Percentiles rank a stretch among this genome's conserved stretches.
These are phyloP conservation scores for Lizanozyma gosingica DNA, from an alignment of 1,139 yeast genomes.

Conservation along the genomic window DNA sequence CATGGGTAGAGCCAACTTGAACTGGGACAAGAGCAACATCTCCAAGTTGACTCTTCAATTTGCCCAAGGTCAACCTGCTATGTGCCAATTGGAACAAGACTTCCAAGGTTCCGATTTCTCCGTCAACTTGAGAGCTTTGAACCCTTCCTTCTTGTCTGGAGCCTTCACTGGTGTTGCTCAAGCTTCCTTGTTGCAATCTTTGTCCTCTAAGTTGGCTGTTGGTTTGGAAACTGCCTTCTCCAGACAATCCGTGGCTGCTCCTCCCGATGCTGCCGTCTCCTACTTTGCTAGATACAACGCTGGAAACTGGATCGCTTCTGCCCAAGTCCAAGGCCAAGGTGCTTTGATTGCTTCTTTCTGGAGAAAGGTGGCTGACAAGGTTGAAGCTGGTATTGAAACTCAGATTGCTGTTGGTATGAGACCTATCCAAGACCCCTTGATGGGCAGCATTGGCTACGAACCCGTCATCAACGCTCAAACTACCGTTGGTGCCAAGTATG, in stretches of 20 bases:
- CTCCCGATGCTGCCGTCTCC: conserved; percentile 89
- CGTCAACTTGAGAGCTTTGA: conserved; percentile 79
- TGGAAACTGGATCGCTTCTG: conserved; percentile 87
- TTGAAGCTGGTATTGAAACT: conserved; percentile 96
- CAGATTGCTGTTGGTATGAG: conserved; percentile 71
- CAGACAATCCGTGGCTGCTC: conserved; percentile 60
- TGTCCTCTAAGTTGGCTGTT: conserved; percentile 73
- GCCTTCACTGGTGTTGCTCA: conserved; percentile 83
- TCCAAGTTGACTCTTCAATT: conserved; percentile 86
- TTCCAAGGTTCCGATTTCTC: conserved; percentile 85
- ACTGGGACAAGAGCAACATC: conserved; percentile 75
- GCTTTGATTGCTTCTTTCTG: conserved; percentile 83
- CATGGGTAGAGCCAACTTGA: conserved; percentile 85
- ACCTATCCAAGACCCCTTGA: conserved; percentile 73
- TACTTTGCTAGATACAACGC: conserved; percentile 87
- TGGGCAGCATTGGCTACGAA: conserved; percentile 71
- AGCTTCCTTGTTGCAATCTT: conserved; percentile 82
- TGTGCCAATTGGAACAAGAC: conserved; percentile 96
- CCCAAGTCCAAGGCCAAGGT: conserved; percentile 92
- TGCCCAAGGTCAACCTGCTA: conserved; percentile 83
- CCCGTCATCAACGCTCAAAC: conserved; percentile 88
- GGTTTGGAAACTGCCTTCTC: conserved; percentile 94
- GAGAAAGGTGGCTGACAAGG: conserved; percentile 86
- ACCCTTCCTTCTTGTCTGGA: conserved; percentile 72
- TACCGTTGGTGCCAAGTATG: conserved; percentile 94